Conservation (phyloP, 2,329 filamentous ascomycete species). For the Talaromyces islandicus region DNA sequence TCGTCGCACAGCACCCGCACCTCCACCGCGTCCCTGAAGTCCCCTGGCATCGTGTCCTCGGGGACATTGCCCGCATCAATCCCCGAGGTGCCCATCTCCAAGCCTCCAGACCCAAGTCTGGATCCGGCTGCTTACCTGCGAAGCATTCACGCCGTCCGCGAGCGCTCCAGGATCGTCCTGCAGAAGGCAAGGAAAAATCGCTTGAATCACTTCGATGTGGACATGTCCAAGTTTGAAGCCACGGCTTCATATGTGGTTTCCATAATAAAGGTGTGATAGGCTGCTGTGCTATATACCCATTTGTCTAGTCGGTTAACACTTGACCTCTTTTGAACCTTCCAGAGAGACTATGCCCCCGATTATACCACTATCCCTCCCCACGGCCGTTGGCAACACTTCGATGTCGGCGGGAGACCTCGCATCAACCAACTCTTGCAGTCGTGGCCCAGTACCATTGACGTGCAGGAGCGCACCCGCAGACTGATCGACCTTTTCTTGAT, state of each 20-base stretch:
- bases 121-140: constrained; percentile 87
- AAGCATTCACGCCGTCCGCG: constrained; percentile 81
- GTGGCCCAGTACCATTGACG: constrained; percentile 42
- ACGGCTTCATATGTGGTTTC: constrained; percentile 84
- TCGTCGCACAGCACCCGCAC: constrained; percentile 39
- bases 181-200: constrained; percentile 72
- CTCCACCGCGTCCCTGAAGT: constrained; percentile 45
- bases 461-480: constrained; percentile 45
- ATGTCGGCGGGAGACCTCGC: constrained; percentile 50
- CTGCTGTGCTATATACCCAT: neutral
- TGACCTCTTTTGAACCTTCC: constrained; percentile 7
- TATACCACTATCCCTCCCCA: constrained; percentile 76
- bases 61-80: constrained; percentile 48
- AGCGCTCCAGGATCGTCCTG: constrained; percentile 67
- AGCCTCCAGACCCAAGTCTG: constrained; percentile 76
- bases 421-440: constrained; percentile 40
- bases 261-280: constrained; percentile 74
- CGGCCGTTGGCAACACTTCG: constrained; percentile 59
- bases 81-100: constrained; percentile 73
- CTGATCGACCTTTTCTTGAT: constrained; percentile 58
- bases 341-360: constrained; percentile 66
- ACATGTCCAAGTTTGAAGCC: constrained; percentile 75
- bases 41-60: constrained; percentile 41
- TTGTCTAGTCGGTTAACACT: neutral
- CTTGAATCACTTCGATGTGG: constrained; percentile 81